Base-by-base conservation (phyloP, 345 rosid species). In the Viola odorata region DNA sequence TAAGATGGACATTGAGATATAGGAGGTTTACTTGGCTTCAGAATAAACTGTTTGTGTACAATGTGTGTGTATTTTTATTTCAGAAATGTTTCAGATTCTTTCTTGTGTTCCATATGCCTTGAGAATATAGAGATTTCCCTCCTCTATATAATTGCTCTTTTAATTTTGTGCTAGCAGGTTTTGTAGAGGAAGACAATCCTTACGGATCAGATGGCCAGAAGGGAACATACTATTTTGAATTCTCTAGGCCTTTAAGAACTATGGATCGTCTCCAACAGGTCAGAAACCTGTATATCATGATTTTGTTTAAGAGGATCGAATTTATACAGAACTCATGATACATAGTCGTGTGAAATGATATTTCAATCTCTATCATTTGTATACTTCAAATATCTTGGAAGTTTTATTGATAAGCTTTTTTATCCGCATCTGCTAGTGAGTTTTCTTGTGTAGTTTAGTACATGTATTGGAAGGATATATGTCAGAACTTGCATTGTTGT, bases 231-330 rank as follows among this genome's bases (percentile, higher is more conserved):
- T 78, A 68, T 69, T 90, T 90, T 66, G 99, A 94, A 68, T 86
- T 94, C 58, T 83, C 96, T 49, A 78, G 99, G 82, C 91, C 99
- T 52, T 80, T 90, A 75, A 83, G 99, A 72, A 90, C 97, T 40
- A 85, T 68, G 84, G 99, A 94, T 73, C 91, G 77, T 52, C 80
- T 87, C 67, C 99, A 85, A 72, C 97, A 94, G 95, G 99, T 92
- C 49, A 69, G 80, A 70, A 54, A 32, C 64, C 49, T 39, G 38
- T 73, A 14, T 47, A 5, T 13, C 58, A 12, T 61, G 15, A 39
- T 10, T 58, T 53, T 48, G 57, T 68, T 57, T 61, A 9, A 6
- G 12, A 7, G 50, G 8, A 47, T 47, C 10, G 0, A 6, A 50
- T 12, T 55, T 53, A 58, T 16, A 58, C 41, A 0, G 10, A 50